Base-by-base conservation (phyloP, 805 yeast genomes). In the Peterozyma xylosa region DNA sequence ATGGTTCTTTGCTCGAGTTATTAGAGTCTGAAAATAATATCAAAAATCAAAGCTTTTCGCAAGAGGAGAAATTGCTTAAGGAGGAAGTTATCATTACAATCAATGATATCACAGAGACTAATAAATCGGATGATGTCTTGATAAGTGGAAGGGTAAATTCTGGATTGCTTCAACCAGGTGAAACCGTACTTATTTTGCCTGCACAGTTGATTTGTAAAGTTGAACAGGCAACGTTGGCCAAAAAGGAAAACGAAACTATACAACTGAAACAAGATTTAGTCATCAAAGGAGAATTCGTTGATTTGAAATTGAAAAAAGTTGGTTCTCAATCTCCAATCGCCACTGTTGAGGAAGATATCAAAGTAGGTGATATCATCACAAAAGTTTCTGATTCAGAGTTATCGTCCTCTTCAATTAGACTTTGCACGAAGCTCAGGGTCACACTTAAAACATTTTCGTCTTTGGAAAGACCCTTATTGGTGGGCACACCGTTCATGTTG, bases 401-500 rank as follows among this genome's bases (percentile, higher is more conserved):
- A 14, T 3, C 13, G 5, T 32, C 34, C 3, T 13, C 15, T 21
- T 66, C 70, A 5, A 66, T 78, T 18, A 70, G 64, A 15, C 63
- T 81, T 15, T 68, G 70, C 2, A 70, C 69, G 41, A 69, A 66
- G 41, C 73, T 78, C 49, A 62, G 62, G n/a, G 77, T 84, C 38
- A 75, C 80, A 43, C 58, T 87, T 37, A 66, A 72, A 35, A 67
- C 82, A 5, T 91, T 91, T 51, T 83, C 83, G 45, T 63, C 76
- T 51, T 58, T 80, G 53, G 71, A 70, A 33, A 71, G 86, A 50
- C 96, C 96, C 0, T 62, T 89, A 38, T 64, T 89, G 35, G 80
- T 82, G 11, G 96, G 97, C 7, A 73, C 95, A 0, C 82, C 90
- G 35, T 72, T 88, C 50, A 75, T 87, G 35, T 59, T 87, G 42